These are phyloP conservation scores for Amanita thiersii DNA, from an alignment of 768 basidiomycete genomes.

Conservation along the genomic window DNA sequence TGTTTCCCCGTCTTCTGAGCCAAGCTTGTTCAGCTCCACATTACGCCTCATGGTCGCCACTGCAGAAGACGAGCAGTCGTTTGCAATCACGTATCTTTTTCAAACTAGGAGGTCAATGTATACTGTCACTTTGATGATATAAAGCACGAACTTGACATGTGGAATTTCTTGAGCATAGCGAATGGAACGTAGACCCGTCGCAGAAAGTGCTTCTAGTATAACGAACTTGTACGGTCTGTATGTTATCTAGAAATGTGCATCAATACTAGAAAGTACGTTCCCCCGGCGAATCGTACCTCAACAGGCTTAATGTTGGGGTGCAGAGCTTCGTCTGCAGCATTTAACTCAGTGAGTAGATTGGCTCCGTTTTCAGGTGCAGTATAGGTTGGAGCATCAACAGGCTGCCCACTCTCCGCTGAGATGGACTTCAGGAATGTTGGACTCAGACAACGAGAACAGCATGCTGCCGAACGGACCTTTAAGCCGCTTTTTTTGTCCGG, in stretches of 20 bases:
- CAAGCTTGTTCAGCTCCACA: slow-evolving; percentile 72
- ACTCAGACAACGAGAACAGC: background rate
- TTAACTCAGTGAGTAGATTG: background rate
- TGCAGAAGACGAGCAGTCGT: slow-evolving; percentile 82
- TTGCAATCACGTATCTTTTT: slow-evolving; percentile 85
- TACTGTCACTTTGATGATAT: background rate
- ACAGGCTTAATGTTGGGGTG: background rate
- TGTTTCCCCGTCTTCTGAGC: slow-evolving; percentile 7
- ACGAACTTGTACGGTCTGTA: slow-evolving; percentile 62
- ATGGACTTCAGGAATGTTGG: background rate
- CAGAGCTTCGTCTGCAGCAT: background rate
- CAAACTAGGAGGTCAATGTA: slow-evolving; percentile 9
- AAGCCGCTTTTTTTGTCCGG: slow-evolving; percentile 30
- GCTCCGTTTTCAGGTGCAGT: background rate
- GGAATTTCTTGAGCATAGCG: slow-evolving; percentile 98
- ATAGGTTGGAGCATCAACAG: slow-evolving; percentile 1
- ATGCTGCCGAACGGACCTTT: slow-evolving; percentile 32
- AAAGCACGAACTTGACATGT: slow-evolving; percentile 58
- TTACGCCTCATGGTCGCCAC: slow-evolving; percentile 83
- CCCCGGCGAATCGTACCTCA: slow-evolving; percentile 1
- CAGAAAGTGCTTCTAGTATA: slow-evolving; percentile 89
- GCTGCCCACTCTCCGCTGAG: slow-evolving; percentile 6
- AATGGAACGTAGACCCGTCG: slow-evolving; percentile 91
- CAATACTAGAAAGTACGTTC: background rate
- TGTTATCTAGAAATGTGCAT: slow-evolving; percentile 17